A percentile compares a stretch with the other conserved stretches of the same genome.
Conservation (phyloP, 192 early-diverging fungal species). For the Coemansia sp. region DNA sequence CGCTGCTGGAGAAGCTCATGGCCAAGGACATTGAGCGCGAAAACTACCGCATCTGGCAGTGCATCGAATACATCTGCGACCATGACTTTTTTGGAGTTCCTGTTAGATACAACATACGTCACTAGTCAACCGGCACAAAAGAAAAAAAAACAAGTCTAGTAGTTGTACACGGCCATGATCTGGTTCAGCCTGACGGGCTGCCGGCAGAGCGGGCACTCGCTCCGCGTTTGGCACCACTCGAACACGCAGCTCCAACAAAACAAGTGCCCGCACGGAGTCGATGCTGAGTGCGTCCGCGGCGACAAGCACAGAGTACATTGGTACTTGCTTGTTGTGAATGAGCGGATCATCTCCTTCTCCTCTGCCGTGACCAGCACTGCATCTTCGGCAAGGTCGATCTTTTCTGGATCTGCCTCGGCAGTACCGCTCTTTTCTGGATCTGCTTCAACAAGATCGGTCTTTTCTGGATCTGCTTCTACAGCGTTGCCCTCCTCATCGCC, state of each 20-base stretch:
- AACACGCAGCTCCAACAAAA: constrained; percentile 94
- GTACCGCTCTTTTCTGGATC: not conserved
- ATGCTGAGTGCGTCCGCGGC: constrained; percentile 64
- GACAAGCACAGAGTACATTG: constrained; percentile 89
- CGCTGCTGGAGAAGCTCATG: constrained; percentile 30
- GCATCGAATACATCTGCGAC: constrained; percentile 32
- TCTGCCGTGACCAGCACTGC: not conserved
- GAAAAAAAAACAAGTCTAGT: too few species aligned
- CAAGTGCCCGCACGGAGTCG: constrained; percentile 90
- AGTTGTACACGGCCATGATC: constrained; percentile 72
- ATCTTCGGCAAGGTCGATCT: constrained; percentile 6
- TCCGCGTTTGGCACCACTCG: constrained; percentile 88
- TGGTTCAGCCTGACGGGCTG: constrained; percentile 69
- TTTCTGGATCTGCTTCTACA: not conserved
- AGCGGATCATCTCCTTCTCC: constrained; percentile 19
- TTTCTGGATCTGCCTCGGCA: not conserved
- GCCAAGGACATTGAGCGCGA: constrained; percentile 48
- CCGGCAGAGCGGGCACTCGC: constrained; percentile 92
- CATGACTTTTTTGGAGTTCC: constrained; percentile 17
- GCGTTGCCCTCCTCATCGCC: constrained; percentile 15
- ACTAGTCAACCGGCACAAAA: too few species aligned
- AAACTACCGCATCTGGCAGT: constrained; percentile 37
- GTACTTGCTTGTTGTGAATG: constrained; percentile 41
- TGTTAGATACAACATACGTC: not conserved
- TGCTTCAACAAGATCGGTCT: too few species aligned